Percentiles rank a stretch among this genome's conserved stretches.
Evolutionary conservation across 1,284 basidiomycete species (phyloP).

Genomic region (Afroboletus lepidellus): DNA sequence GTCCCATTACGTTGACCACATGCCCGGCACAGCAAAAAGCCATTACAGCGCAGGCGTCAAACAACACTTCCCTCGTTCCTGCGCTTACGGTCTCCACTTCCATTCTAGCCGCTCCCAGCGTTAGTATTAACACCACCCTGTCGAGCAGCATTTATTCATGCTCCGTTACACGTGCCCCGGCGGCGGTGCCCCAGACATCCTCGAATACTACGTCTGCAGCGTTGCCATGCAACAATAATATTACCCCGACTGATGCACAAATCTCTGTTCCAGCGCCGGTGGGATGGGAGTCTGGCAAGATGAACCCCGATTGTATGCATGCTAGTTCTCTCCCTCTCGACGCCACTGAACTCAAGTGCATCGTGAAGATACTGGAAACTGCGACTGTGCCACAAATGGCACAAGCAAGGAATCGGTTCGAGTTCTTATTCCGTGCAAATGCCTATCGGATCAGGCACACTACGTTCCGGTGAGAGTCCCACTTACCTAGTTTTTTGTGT

Average conservation of each 20-base stretch:
- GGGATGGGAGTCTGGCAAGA: conserved; percentile 47
- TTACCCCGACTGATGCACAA: conserved; percentile 22
- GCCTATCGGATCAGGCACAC: too few species aligned
- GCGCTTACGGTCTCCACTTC: neutral
- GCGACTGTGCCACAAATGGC: conserved; percentile 53
- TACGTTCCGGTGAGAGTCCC: conserved; percentile 44
- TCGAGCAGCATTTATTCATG: neutral
- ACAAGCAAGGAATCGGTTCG: conserved; percentile 48
- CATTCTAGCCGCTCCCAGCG: neutral
- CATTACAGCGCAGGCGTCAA: conserved; percentile 32
- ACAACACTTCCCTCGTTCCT: neutral
- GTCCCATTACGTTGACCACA: conserved; percentile 52
- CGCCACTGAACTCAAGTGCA: neutral
- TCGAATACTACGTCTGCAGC: conserved; percentile 1
- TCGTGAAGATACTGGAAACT: conserved; percentile 42
- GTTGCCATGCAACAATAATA: conserved; percentile 4
- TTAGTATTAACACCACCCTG: neutral
- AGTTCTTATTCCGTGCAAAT: conserved; percentile 59
- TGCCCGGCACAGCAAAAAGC: conserved; percentile 47
- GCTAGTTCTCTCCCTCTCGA: neutral
- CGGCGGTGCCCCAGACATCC: neutral
- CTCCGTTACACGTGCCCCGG: neutral
- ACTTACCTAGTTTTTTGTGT: neutral
- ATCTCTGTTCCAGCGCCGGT: conserved; percentile 45
- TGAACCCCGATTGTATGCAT: conserved; percentile 51